Conservation (phyloP, 1,139 yeast species). For the Taphrina flavorubra region DNA sequence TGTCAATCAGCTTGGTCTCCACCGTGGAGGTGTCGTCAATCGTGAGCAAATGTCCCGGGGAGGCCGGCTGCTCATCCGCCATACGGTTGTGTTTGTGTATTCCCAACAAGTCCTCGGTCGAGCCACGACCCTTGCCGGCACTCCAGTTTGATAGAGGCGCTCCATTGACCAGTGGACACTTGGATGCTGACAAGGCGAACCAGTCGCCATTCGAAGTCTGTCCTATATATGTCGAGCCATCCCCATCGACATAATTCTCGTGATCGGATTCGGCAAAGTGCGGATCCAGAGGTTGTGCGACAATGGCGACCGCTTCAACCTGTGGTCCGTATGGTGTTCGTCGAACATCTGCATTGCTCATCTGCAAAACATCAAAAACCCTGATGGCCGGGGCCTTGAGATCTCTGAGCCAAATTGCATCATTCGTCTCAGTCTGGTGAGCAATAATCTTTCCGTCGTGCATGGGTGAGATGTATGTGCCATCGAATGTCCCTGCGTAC, state of each 20-base stretch:
- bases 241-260: constrained; percentile 39
- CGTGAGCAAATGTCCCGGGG: constrained; percentile 36
- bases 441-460: constrained; percentile 64
- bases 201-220: constrained; percentile 71
- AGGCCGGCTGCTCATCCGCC: constrained; percentile 18
- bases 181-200: constrained; percentile 81
- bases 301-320: constrained; percentile 50
- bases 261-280: constrained; percentile 34
- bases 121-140: constrained; percentile 44
- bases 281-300: constrained; percentile 52
- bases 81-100: constrained; percentile 36
- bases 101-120: constrained; percentile 30
- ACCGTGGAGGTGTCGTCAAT: constrained; percentile 23
- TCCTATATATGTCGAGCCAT: constrained; percentile 63
- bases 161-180: constrained; percentile 78
- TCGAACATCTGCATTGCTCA: constrained; percentile 32
- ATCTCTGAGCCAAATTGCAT: constrained; percentile 74
- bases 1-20: constrained; percentile 13
- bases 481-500: constrained; percentile 59
- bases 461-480: constrained; percentile 79
- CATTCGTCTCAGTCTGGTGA: constrained; percentile 48
- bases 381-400: constrained; percentile 71
- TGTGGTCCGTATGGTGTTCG: constrained; percentile 43
- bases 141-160: constrained; percentile 63
- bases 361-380: constrained; percentile 70